phyloP scores from a whole-genome alignment of 768 basidiomycete genomes.

The Thelephora aurantiotincta region DNA sequence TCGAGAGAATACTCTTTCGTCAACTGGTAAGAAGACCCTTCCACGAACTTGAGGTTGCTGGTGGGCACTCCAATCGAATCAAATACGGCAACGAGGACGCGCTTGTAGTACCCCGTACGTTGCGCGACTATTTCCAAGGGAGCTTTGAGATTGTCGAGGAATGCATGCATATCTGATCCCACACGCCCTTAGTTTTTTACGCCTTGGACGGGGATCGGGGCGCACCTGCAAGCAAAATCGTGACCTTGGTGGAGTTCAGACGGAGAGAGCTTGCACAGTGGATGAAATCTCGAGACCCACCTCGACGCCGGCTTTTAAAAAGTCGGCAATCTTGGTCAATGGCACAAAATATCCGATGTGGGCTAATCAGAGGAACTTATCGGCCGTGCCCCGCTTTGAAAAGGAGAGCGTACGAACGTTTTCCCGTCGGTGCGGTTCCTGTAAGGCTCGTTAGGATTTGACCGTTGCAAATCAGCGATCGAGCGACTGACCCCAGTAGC shows the following conservation, averaged over 20 bases:
- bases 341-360: slow-evolving; percentile 97
- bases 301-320: slow-evolving; percentile 84
- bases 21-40: slow-evolving; percentile 89
- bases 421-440: slow-evolving; percentile 90
- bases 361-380: slow-evolving; percentile 30
- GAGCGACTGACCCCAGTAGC: slow-evolving; percentile 75
- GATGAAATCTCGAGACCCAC: slow-evolving; percentile 21
- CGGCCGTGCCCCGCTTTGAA: background rate
- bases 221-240: slow-evolving; percentile 64
- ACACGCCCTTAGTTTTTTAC: background rate
- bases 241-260: slow-evolving; percentile 32
- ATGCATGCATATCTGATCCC: slow-evolving; percentile 77
- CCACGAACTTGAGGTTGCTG: slow-evolving; percentile 67
- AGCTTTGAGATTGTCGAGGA: slow-evolving; percentile 95
- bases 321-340: slow-evolving; percentile 90
- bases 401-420: slow-evolving; percentile 46
- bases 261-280: background rate
- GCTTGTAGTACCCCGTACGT: slow-evolving; percentile 84
- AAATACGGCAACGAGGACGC: slow-evolving; percentile 72
- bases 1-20: slow-evolving; percentile 87
- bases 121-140: slow-evolving; percentile 82
- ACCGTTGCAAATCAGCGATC: background rate
- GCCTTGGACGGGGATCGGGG: slow-evolving; percentile 3
- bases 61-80: slow-evolving; percentile 83
- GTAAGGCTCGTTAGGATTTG: slow-evolving; percentile 4